Evolutionary conservation across 495 filamentous ascomycete genomes (phyloP).

Genomic region (Trichoderma reesei): DNA sequence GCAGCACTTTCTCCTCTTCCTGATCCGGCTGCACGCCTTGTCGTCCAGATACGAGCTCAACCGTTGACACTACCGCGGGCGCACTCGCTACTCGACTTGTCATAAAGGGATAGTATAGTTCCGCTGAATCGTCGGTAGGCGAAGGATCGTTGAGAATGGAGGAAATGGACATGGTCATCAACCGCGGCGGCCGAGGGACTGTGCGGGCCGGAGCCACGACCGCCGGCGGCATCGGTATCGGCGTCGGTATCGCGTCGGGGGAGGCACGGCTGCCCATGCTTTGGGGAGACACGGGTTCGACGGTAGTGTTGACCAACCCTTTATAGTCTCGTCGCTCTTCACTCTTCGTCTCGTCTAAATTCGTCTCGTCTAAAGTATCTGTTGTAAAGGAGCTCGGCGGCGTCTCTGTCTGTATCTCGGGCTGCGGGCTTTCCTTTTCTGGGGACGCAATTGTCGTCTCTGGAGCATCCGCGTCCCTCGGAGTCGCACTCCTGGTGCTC

Average conservation of each 20-base stretch:
- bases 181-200: not conserved
- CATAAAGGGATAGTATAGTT: not conserved
- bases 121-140: not conserved
- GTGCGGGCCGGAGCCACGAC: not conserved
- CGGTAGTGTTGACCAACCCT: slow-evolving; percentile 12
- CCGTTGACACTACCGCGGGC: not conserved
- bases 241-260: not conserved
- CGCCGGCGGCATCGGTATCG: too few species aligned
- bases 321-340: slow-evolving; percentile 19
- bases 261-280: not conserved
- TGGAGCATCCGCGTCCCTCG: slow-evolving; percentile 15
- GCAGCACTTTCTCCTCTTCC: not conserved
- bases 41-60: not conserved
- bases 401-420: slow-evolving; percentile 28
- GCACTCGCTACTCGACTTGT: not conserved
- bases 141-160: not conserved
- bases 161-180: slow-evolving; percentile 2
- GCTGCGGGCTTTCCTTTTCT: slow-evolving; percentile 26
- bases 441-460: slow-evolving; percentile 35
- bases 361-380: slow-evolving; percentile 7
- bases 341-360: slow-evolving; percentile 17
- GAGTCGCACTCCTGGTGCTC: not conserved
- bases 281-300: slow-evolving; percentile 11
- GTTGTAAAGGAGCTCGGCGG: slow-evolving; percentile 18
- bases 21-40: not conserved